Evolutionary conservation across 129 eudicot genomes (phyloP).

Genomic region (Rutidosis leptorrhynchoides): DNA sequence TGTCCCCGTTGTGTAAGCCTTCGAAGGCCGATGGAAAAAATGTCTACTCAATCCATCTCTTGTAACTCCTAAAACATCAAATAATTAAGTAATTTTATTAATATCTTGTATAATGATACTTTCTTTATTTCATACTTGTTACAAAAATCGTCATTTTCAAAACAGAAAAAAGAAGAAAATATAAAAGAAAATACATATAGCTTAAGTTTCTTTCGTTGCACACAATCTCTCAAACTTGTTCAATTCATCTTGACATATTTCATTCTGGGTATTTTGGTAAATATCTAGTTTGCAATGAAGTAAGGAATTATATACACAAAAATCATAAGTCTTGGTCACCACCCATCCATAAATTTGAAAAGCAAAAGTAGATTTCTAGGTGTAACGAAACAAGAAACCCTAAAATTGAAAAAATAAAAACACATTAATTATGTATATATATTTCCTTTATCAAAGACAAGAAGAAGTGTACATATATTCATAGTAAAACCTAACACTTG

Average conservation of each 20-base stretch:
- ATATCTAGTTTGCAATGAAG: not conserved
- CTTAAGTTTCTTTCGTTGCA: not conserved
- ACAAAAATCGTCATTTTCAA: not conserved
- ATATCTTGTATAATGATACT: not conserved
- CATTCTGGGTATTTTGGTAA: not conserved
- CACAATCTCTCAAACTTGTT: not conserved
- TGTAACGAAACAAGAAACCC: slow-evolving; percentile 40
- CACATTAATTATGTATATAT: not conserved
- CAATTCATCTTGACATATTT: not conserved
- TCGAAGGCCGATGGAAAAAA: slow-evolving; percentile 96
- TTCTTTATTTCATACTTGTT: not conserved
- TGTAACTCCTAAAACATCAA: slow-evolving; percentile 63
- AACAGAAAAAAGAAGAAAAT: not conserved
- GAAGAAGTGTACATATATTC: slow-evolving; percentile 17
- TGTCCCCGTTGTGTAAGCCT: slow-evolving; percentile 97
- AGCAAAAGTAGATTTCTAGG: slow-evolving; percentile 32
- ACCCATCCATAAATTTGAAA: slow-evolving; percentile 6
- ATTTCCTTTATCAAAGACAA: slow-evolving; percentile 26
- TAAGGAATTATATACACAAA: not conserved
- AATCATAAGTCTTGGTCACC: not conserved
- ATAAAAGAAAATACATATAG: not conserved
- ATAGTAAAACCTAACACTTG: slow-evolving; percentile 38
- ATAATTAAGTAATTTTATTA: not conserved
- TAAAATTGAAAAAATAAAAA: slow-evolving; percentile 26
- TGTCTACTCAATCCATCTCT: slow-evolving; percentile 95